Evolutionary conservation across 2,329 filamentous ascomycete species (phyloP), one percentile per base, ranked within the genome.

Genomic region (Aspergillus ruber): DNA sequence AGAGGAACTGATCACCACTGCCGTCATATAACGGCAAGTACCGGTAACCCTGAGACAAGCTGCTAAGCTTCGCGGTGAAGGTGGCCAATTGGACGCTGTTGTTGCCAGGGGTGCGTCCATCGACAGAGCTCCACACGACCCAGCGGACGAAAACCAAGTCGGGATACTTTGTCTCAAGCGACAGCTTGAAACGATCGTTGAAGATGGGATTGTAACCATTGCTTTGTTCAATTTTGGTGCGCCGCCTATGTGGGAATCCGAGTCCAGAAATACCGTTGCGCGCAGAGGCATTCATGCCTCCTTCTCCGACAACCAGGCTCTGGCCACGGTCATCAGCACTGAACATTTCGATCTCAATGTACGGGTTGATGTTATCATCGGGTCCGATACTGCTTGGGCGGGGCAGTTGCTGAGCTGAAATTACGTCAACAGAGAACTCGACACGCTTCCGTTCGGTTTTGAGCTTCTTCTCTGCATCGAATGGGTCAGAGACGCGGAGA

Each of bases 171-270:
- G 93, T 97, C 42, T 89, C 89, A 20, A 96, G 77, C 47, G 83
- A 84, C 68, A 96, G 85, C 51, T 82, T 81, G 70, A 91, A 87
- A 49, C 81, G 80, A 57, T 88, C 83, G 57, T 90, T 82, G 68
- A 95, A 98, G 47, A 84, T 77, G 1, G 93, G 93, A 65, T 95
- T 95, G 72, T 95, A 97, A 20, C 90, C 91, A 64, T 98, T 97
- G 66, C 88, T 87, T 51, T 81, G 81, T 25, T 91, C 82, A 46
- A 95, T 85, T 53, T 81, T 81, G 2, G 93, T 97, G 48, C 87
- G 85, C 54, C 84, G 83, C 57, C 86, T 85, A 55, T 90, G 81
- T 6, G 88, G 88, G 47, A 83, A 79, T 20, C 83, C 84, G 46
- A 86, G 81, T 4, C 83, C 83, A 44, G 82, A 83, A 59, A 80